These are phyloP conservation scores for Penstemon eatonii DNA, from an alignment of 257 asterid genomes.

Conservation along the genomic window DNA sequence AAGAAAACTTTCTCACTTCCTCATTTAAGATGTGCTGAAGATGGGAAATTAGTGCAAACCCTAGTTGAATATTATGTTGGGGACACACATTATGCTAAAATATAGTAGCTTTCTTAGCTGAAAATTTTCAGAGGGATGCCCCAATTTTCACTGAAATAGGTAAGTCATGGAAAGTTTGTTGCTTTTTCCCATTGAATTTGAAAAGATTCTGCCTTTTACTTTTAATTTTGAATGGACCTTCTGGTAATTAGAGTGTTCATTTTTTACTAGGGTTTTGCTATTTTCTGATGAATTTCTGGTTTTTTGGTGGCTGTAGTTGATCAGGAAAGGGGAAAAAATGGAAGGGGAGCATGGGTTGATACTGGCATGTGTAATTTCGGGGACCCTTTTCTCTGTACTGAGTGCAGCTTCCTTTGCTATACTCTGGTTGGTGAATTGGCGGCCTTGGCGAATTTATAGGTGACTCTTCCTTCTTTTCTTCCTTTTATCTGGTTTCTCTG, in stretches of 20 bases:
- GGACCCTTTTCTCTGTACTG: conserved; percentile 74
- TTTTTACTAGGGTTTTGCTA: neutral
- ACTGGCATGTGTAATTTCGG: conserved; percentile 85
- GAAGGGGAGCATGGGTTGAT: conserved; percentile 69
- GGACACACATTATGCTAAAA: conserved; percentile 32
- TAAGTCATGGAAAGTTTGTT: conserved; percentile 10
- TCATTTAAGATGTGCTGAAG: conserved; percentile 34
- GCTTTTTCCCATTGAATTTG: conserved; percentile 26
- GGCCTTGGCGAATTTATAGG: conserved; percentile 99
- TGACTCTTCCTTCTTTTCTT: conserved; percentile 21
- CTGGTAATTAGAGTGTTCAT: conserved; percentile 12
- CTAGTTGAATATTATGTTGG: conserved; percentile 42
- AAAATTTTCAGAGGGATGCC: conserved; percentile 38
- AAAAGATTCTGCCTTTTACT: conserved; percentile 14
- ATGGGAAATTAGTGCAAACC: conserved; percentile 47
- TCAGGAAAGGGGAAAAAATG: conserved; percentile 58
- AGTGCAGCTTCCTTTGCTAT: conserved; percentile 79
- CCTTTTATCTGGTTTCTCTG: conserved; percentile 8
- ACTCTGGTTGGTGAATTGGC: conserved; percentile 98
- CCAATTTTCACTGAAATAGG: conserved; percentile 40
- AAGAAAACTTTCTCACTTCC: conserved; percentile 23
- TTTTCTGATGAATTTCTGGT: neutral
- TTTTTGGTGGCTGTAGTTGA: conserved; percentile 32
- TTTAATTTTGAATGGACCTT: conserved; percentile 20
- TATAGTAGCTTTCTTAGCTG: conserved; percentile 34